Percentiles rank a stretch among this genome's conserved stretches.
These are phyloP conservation scores for Agrostemma githago DNA, from an alignment of 148 eudicot species.

Conservation along the genomic window DNA sequence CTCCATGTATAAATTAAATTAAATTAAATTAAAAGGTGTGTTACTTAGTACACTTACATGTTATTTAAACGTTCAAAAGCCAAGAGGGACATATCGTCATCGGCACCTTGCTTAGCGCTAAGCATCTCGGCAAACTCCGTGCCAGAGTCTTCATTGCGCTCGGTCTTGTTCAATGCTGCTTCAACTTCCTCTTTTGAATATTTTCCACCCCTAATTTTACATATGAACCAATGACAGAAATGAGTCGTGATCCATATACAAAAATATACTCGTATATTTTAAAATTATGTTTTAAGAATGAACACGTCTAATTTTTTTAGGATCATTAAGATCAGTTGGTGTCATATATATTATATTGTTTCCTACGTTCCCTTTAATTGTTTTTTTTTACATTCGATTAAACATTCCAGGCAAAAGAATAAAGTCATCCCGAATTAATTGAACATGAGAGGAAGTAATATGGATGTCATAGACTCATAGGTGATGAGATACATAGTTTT, in stretches of 20 bases:
- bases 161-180: not conserved
- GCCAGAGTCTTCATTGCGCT: not conserved
- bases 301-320: no score
- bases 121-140: not conserved
- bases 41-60: not conserved
- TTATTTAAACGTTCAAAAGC: conserved; percentile 12
- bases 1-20: not conserved
- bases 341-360: no score
- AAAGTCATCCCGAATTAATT: no score
- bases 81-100: conserved; percentile 28
- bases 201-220: not conserved
- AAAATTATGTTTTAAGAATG: no score
- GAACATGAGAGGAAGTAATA: no score
- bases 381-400: no score
- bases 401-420: no score
- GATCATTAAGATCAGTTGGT: not conserved
- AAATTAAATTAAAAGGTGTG: not conserved
- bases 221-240: no score
- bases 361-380: no score
- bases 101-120: not conserved
- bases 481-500: no score
- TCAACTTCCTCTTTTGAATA: not conserved
- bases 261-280: not conserved
- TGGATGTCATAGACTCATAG: no score
- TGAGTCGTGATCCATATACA: no score